Percentiles rank a stretch among this genome's conserved stretches.
phyloP scores from a whole-genome alignment of 805 yeast species.

The Ogataea trehaloabstinens region DNA sequence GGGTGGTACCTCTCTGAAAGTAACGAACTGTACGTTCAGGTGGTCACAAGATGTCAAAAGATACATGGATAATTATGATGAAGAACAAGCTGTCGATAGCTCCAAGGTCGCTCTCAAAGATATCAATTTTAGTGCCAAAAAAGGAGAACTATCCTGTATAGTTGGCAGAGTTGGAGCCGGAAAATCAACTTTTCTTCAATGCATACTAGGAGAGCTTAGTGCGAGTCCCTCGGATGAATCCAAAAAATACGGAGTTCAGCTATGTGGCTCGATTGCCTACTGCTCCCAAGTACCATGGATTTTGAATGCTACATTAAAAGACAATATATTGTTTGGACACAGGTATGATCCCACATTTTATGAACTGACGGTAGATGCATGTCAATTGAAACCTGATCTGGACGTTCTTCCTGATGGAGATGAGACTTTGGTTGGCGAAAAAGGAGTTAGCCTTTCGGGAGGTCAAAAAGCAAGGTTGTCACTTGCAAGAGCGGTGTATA shows the following conservation, averaged over 20 bases:
- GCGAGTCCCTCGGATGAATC: constrained; percentile 32
- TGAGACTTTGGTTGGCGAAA: constrained; percentile 91
- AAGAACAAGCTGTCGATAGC: constrained; percentile 36
- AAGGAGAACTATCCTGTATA: constrained; percentile 55
- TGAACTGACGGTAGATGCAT: constrained; percentile 75
- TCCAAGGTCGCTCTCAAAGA: constrained; percentile 45
- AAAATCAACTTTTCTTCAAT: constrained; percentile 55
- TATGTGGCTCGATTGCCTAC: constrained; percentile 51
- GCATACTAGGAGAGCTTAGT: constrained; percentile 55
- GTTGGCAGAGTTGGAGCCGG: constrained; percentile 72
- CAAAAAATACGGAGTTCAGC: constrained; percentile 21
- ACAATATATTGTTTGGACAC: constrained; percentile 89
- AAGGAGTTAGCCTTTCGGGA: constrained; percentile 94
- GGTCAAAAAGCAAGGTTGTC: constrained; percentile 97
- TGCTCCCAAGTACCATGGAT: constrained; percentile 89
- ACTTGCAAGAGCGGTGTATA: constrained; percentile 92
- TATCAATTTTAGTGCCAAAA: constrained; percentile 48
- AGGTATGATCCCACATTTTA: constrained; percentile 80
- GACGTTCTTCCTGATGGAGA: constrained; percentile 85
- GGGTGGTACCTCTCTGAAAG: constrained; percentile 38
- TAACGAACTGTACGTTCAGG: constrained; percentile 50
- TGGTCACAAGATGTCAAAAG: constrained; percentile 37
- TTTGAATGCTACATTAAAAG: constrained; percentile 89
- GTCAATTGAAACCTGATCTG: constrained; percentile 81
- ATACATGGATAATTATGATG: constrained; percentile 33